Evolutionary conservation across 352 stramenopile genomes (phyloP), one percentile per base, ranked within the genome.

Genomic region (Aphanomyces euteiches): DNA sequence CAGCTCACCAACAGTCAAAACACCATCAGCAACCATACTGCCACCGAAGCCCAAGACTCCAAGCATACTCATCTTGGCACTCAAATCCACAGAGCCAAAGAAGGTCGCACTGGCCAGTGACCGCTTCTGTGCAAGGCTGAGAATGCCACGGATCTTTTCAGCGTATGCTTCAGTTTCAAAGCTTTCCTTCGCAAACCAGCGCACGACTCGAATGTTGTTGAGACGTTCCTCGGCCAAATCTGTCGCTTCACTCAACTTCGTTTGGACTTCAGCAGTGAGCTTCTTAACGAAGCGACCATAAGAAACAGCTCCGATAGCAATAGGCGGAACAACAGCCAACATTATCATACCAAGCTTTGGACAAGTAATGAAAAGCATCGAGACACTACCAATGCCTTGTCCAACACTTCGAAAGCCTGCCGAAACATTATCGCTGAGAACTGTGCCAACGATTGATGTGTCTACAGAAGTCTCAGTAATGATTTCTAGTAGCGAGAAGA

Each of bases 161-260:
- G 76, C 67, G 74, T 95, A 78, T 3, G 78, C 74, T 8, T 82
- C 70, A 37, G 89, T 76, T 71, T 97, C 90, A 38, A 90, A 72
- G 0, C 78, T 54, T 70, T 97, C 90, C 67, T 89, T 90, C 0
- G 87, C 82, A 65, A 96, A 97, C 86, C 87, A 93, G 1, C 94
- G 85, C 54, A 98, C 96, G 40, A 96, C 96, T 60, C 91, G 89
- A 48, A 98, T 89, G 39, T 97, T 95, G 61, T 81, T 82, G 19
- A 98, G 79, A 47, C 96, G 94, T 73, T 98, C 92, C 73, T 98
- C 93, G 0, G 93, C 94, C 56, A 98, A 84, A 64, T 93, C 84
- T 0, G 93, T 97, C 3, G 93, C 92, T 68, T 94, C 78, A 67
- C 90, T 96, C 45, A 98, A 79, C 60, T 94, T 78, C 28, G 89